Evolutionary conservation across 2,329 filamentous ascomycete genomes (phyloP), one percentile per base, ranked within the genome.

Genomic region (Chrysosporium queenslandicum): DNA sequence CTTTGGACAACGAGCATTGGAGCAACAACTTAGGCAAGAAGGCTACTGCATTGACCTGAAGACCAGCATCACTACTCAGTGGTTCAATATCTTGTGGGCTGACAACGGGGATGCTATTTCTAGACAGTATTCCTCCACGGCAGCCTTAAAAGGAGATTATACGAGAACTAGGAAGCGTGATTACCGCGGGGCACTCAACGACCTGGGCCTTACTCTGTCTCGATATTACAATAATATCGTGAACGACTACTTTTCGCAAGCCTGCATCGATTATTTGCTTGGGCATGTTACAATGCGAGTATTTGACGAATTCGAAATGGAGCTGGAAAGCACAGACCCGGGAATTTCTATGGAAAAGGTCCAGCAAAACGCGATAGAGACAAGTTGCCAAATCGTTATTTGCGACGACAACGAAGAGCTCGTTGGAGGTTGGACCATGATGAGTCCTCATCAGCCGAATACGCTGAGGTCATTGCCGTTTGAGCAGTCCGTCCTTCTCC

Each of bases 1-100:
- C 0, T 90, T 90, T 64, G 92, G 81, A 4, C 86, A 88, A 62
- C 81, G 85, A 63, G 86, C 87, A 58, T 75, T 98, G 1, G 88
- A 96, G 58, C 66, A 77, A 29, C 88, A 96, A 63, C 75, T 98
- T 1, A 83, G 80, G 53, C 75, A 79, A 18, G 82, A 94, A 56
- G 86, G 85, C 0, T 83, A 89, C 55, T 81, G 84, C 52, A 84
- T 94, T 69, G 81, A 83, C 58, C 75, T 85, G 0, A 83, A 92
- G 56, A 68, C 76, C 21, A 88, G 95, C 64, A 85, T 87, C 53
- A 81, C 83, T 52, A 94, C 87, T 4, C 78, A 82, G 42, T 97
- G 91, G 89, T 97, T 97, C 73, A 97, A 98, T 67, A 89, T 81
- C 0, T 74, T 97, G 0, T 98, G 92, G 91, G 92, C 92, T 0